Conservation (phyloP, 1,139 yeast species). For the Candida anutae region DNA sequence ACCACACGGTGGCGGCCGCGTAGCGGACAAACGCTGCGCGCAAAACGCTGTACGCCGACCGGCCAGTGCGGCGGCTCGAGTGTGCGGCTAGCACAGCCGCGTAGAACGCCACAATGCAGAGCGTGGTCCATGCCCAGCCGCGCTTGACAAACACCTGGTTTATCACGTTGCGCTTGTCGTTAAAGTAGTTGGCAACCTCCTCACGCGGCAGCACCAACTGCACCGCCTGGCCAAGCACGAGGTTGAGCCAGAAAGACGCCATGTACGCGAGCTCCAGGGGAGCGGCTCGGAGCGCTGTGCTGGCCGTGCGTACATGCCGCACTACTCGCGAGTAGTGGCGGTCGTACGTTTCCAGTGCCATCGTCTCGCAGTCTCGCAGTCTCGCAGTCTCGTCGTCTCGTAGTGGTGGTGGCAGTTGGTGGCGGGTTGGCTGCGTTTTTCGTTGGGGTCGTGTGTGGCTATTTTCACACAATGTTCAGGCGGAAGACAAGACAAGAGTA, state of each 20-base stretch:
- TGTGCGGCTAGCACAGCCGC: conserved; percentile 4
- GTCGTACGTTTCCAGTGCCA: conserved; percentile 10
- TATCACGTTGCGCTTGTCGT: conserved; percentile 55
- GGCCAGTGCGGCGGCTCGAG: not conserved
- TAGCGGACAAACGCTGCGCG: conserved; percentile 30
- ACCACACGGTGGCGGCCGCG: conserved; percentile 57
- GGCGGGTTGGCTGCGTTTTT: too few relatives aligned
- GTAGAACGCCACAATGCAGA: conserved; percentile 23
- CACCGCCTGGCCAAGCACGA: conserved; percentile 25
- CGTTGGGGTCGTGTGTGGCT: too few relatives aligned
- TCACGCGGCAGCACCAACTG: conserved; percentile 26
- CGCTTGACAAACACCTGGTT: conserved; percentile 72
- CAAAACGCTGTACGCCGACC: not conserved
- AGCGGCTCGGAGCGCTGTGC: conserved; percentile 8
- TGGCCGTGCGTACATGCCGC: conserved; percentile 3
- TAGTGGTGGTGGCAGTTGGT: too few relatives aligned
- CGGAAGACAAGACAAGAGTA: too few relatives aligned
- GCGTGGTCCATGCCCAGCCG: conserved; percentile 92
- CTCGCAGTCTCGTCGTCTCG: not conserved
- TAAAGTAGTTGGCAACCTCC: conserved; percentile 47
- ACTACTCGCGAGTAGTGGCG: conserved; percentile 10
- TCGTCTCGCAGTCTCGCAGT: conserved; percentile 1
- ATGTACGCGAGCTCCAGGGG: conserved; percentile 19
- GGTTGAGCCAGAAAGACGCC: conserved; percentile 24
- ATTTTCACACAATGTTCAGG: too few relatives aligned